Evolutionary conservation across 2,329 filamentous ascomycete species (phyloP).

Genomic region (Magnaporthales sp.): DNA sequence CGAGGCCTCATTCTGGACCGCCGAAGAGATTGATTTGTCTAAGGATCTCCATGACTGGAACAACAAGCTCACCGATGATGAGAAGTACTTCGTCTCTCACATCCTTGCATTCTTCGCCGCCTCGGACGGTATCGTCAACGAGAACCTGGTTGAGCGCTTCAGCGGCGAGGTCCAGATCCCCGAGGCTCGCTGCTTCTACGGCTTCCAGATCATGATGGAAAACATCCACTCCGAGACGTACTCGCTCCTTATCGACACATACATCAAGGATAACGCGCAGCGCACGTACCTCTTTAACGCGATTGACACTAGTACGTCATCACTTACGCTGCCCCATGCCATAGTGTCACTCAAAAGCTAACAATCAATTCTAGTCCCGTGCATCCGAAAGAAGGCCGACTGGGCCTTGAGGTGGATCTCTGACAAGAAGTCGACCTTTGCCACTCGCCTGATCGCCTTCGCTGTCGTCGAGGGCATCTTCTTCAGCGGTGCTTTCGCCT

Average conservation of each 20-base stretch:
- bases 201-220: constrained; percentile 99
- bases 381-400: constrained; percentile 97
- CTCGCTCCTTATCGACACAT: constrained; percentile 97
- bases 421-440: constrained; percentile 89
- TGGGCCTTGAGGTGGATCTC: constrained; percentile 95
- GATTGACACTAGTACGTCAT: constrained; percentile 80
- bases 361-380: constrained; percentile 56
- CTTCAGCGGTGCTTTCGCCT: constrained; percentile 97
- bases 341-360: constrained; percentile 50
- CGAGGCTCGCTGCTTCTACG: constrained; percentile 98
- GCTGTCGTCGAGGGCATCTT: constrained; percentile 99
- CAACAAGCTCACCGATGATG: constrained; percentile 92
- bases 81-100: constrained; percentile 97
- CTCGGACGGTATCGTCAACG: constrained; percentile 98
- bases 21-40: constrained; percentile 97
- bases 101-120: constrained; percentile 98
- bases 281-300: constrained; percentile 94
- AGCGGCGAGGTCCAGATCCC: constrained; percentile 94
- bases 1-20: constrained; percentile 99
- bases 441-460: constrained; percentile 90
- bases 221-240: constrained; percentile 99
- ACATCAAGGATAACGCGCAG: constrained; percentile 96
- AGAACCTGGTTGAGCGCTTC: constrained; percentile 98
- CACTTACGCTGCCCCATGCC: constrained; percentile 13
- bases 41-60: constrained; percentile 99